Base-by-base conservation (phyloP, 495 filamentous ascomycete genomes). In the Xylaria cubensis region DNA sequence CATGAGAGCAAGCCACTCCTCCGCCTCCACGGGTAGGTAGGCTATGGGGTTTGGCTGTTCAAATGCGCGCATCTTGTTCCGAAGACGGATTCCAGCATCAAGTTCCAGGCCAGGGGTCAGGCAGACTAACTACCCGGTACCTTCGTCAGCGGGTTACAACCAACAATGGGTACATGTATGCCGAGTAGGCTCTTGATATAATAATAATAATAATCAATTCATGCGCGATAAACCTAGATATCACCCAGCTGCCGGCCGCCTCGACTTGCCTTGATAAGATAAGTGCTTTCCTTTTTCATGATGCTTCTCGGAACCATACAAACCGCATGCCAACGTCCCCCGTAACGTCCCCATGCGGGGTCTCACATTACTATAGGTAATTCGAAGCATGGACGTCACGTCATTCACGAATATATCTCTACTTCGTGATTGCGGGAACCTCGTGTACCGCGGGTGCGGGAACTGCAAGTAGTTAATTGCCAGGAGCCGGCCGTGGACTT, bases 71-170 rank as follows among this genome's bases (percentile, higher is more conserved):
- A 67, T 72, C 63, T 29, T 67, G 29, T 41, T 41, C 51, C 63
- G 48, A 65, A 56, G 36, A 58, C 62, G 51, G 63, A 67, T 72
- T 72, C 70, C 29, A 41, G 42, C 63, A 51, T 72, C 39, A 39
- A 46, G 50, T 50, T 29, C 26, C 26, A 29, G 26, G 26, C 41
- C 70, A 58, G 70, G 50, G 58, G 63, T 36, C 12, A 19, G 24
- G 4, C 7, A 36, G 55, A 67, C 19, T 36, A 39, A 51, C 12
- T 53, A 61, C 36, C 36, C 36, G 36, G 36, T 8, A 39, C 36
- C 6, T 41, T 70, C 56, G 24, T 48, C 63, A 61, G 39, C 62
- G 42, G 51, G 61, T 56, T 21, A 10, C 48, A 53, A 42, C 48
- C 32, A 64, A 64, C 42, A 42, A 64, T 29, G 26, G 26, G 26